A percentile compares a stretch with the other conserved stretches of the same genome.
Evolutionary conservation across 1,284 basidiomycete genomes (phyloP).

Genomic region (Moesziomyces antarcticus): DNA sequence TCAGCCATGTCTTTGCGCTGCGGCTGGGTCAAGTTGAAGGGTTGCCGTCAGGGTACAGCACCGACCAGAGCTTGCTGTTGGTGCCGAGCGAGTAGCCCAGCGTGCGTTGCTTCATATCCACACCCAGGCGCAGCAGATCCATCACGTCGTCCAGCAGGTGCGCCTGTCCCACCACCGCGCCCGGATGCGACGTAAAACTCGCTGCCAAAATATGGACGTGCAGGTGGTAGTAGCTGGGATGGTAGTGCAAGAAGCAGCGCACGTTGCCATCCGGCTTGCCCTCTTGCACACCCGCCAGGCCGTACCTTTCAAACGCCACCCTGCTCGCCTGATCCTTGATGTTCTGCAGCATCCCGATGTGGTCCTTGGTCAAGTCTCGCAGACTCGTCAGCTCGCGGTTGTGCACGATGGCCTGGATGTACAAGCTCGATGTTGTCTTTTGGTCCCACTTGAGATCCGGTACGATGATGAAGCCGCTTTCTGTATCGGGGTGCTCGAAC

Average conservation of each 20-base stretch:
- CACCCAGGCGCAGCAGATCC: conserved; percentile 74
- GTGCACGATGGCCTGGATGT: conserved; percentile 67
- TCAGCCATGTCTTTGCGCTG: too few relatives aligned
- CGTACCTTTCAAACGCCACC: conserved; percentile 75
- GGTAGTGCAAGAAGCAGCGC: conserved; percentile 90
- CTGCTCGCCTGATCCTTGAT: conserved; percentile 75
- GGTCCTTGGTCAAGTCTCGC: conserved; percentile 72
- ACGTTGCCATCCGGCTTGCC: conserved; percentile 68
- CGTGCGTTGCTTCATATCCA: conserved; percentile 76
- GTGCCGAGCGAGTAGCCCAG: conserved; percentile 78
- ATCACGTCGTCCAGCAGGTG: conserved; percentile 93
- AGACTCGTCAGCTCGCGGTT: conserved; percentile 64
- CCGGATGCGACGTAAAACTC: conserved; percentile 57
- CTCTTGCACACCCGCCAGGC: conserved; percentile 72
- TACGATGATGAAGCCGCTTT: conserved; percentile 75
- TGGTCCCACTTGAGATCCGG: conserved; percentile 77
- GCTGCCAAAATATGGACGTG: conserved; percentile 89
- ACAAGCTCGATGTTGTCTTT: conserved; percentile 72
- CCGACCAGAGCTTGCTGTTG: conserved; percentile 49
- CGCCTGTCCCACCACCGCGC: conserved; percentile 81
- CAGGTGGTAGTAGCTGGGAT: conserved; percentile 92
- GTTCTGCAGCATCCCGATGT: conserved; percentile 77
- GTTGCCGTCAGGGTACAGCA: conserved; percentile 13
- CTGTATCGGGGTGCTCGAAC: conserved; percentile 73
- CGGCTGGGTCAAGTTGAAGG: too few relatives aligned